Evolutionary conservation across 1,139 yeast genomes (phyloP), one percentile per base, ranked within the genome.

Genomic region (Protomyces macrosporus): DNA sequence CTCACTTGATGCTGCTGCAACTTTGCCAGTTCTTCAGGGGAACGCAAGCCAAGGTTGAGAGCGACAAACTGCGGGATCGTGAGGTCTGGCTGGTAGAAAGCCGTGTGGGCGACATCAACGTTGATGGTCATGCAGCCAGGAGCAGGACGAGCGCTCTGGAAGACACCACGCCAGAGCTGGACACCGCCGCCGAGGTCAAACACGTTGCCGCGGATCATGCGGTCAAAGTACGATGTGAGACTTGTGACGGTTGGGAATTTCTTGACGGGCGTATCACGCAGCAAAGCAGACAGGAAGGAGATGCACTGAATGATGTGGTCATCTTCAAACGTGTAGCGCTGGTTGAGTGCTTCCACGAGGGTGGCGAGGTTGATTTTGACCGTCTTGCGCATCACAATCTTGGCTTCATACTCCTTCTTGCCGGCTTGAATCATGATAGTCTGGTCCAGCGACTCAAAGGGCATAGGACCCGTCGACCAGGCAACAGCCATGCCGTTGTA

Each of bases 61-160:
- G 45, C 63, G 16, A 61, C 14, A 34, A 65, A 37, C 33, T 59
- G 55, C 12, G 36, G 58, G 12, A 66, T 50, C 5, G 60, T 51
- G n/a, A 64, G 52, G 30, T 63, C 67, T 10, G 64, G 53, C n/a
- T 63, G 45, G 63, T 67, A 66, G 54, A 66, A 66, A n/a, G 65
- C 68, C 9, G 67, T 65, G 3, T 67, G 62, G 3, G 68, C 67
- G 36, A 65, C 65, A 45, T 67, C 69, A 16, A 67, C 68, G 53
- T 67, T 67, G 55, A 67, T 58, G 37, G 67, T 66, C 59, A 67
- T 45, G 53, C 55, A 59, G 37, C 68, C 68, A 7, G 60, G 66
- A 5, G 65, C 64, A n/a, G 66, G 65, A 7, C 69, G 65, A 23
- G 66, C 65, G 37, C 66, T 54, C 54, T 67, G 69, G 60, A 65